Evolutionary conservation across 2,329 filamentous ascomycete genomes (phyloP).

Genomic region (Pseudofabraea citricarpa): DNA sequence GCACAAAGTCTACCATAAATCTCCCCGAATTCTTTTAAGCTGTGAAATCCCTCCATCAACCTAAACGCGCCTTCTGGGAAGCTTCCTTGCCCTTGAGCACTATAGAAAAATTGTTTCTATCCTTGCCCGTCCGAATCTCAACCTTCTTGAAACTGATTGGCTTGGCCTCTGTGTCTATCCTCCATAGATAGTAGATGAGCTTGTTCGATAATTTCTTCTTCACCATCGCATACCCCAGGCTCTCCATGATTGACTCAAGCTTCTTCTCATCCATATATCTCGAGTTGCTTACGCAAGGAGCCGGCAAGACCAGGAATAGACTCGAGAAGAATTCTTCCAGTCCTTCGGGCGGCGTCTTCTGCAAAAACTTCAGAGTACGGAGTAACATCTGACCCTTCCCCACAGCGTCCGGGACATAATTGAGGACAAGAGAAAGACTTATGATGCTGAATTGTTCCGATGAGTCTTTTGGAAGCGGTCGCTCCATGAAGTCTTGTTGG

Average conservation of each 20-base stretch:
- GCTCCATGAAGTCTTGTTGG: constrained; percentile 91
- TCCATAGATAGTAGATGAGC: constrained; percentile 88
- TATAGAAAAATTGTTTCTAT: constrained; percentile 88
- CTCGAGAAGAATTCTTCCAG: constrained; percentile 49
- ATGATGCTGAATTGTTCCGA: constrained; percentile 78
- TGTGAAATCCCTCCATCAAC: too few species aligned
- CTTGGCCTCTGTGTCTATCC: constrained; percentile 22
- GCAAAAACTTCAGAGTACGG: constrained; percentile 68
- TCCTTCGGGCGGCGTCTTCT: constrained; percentile 19
- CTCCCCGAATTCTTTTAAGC: neutral
- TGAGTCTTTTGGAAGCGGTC: constrained; percentile 62
- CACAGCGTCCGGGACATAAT: constrained; percentile 79
- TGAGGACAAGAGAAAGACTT: constrained; percentile 86
- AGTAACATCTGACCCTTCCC: constrained; percentile 81
- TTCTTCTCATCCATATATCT: constrained; percentile 75
- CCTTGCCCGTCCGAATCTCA: constrained; percentile 68
- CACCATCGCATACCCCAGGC: constrained; percentile 65
- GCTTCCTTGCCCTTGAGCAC: constrained; percentile 57
- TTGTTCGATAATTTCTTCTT: constrained; percentile 74
- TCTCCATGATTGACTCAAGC: constrained; percentile 68
- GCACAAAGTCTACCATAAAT: constrained; percentile 1
- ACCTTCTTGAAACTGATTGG: constrained; percentile 58
- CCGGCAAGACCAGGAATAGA: constrained; percentile 84
- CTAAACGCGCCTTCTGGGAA: too few species aligned
- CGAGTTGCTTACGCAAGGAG: constrained; percentile 84